Percentiles rank a stretch among this genome's conserved stretches.
These are phyloP conservation scores for Xylariaceae sp. DNA, from an alignment of 2,329 filamentous ascomycete species.

Conservation along the genomic window DNA sequence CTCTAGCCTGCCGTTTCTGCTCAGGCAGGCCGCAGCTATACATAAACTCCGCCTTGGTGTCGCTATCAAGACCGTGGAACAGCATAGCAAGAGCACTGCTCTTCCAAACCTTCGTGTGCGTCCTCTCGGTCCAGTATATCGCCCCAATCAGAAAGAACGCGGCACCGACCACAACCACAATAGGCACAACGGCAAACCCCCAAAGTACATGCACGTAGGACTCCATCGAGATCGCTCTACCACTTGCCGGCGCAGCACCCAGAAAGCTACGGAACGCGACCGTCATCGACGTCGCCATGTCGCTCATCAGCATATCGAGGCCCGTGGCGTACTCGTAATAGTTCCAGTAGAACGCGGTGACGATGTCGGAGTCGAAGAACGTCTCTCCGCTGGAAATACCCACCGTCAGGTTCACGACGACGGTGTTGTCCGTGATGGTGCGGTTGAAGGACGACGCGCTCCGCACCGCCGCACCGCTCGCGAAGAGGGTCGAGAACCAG, in stretches of 20 bases:
- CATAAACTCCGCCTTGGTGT: conserved; percentile 18
- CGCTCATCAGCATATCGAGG: conserved; percentile 30
- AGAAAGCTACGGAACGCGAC: conserved; percentile 28
- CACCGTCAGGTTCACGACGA: conserved; percentile 29
- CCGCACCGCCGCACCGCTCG: conserved; percentile 24
- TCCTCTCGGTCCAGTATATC: conserved; percentile 20
- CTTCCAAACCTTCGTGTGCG: conserved; percentile 29
- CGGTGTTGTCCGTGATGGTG: conserved; percentile 21
- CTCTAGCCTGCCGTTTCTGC: conserved; percentile 21
- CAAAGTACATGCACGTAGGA: conserved; percentile 32
- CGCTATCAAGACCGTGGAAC: conserved; percentile 31
- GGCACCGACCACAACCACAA: conserved; percentile 26
- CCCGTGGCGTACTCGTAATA: conserved; percentile 33
- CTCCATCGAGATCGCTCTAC: conserved; percentile 23
- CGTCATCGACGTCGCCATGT: conserved; percentile 31
- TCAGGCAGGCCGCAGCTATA: conserved; percentile 13
- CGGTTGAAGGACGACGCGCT: conserved; percentile 21
- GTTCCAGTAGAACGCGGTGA: conserved; percentile 36
- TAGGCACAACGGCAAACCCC: conserved; percentile 30
- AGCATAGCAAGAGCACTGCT: conserved; percentile 31
- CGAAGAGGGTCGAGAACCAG: conserved; percentile 28
- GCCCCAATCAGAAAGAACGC: conserved; percentile 25
- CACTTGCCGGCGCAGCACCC: conserved; percentile 23
- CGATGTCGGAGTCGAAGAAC: conserved; percentile 32
- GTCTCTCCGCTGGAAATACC: conserved; percentile 28